phyloP scores from a whole-genome alignment of 495 filamentous ascomycete species.

The Penicillium dipodomyicola region DNA sequence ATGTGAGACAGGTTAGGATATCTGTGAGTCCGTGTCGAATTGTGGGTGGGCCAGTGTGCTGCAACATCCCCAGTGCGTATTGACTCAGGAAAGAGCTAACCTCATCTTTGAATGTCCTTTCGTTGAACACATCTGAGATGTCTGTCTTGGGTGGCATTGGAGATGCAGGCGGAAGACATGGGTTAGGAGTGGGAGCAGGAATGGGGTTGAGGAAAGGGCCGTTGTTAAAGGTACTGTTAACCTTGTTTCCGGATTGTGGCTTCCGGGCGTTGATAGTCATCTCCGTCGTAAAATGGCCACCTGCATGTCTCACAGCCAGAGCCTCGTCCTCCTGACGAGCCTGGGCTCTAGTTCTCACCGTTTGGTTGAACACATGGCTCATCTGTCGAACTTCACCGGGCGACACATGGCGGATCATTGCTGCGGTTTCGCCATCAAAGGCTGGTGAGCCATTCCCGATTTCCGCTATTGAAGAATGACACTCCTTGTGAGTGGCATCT shows the following conservation, averaged over 20 bases:
- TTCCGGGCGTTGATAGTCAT: neutral
- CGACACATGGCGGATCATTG: constrained; percentile 4
- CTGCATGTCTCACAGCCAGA: neutral
- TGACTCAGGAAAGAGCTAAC: constrained; percentile 17
- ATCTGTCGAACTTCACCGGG: neutral
- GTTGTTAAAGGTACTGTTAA: neutral
- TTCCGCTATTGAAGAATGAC: constrained; percentile 14
- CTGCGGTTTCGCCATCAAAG: constrained; percentile 16
- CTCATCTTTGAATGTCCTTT: neutral
- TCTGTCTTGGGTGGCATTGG: neutral
- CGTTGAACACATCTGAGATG: neutral
- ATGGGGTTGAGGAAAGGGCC: neutral
- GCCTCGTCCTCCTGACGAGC: neutral
- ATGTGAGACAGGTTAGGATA: constrained; percentile 46
- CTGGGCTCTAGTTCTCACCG: neutral
- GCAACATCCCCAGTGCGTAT: constrained; percentile 22
- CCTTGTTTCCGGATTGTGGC: neutral
- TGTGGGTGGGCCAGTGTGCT: constrained; percentile 6
- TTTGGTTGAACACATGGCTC: constrained; percentile 7
- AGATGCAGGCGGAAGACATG: neutral
- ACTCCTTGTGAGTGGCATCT: neutral
- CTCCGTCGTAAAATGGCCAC: neutral
- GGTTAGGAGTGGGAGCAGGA: neutral
- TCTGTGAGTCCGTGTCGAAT: constrained; percentile 31
- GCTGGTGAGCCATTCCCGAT: constrained; percentile 14